Evolutionary conservation across 2,329 filamentous ascomycete genomes (phyloP).

Genomic region (Fusarium clavum): DNA sequence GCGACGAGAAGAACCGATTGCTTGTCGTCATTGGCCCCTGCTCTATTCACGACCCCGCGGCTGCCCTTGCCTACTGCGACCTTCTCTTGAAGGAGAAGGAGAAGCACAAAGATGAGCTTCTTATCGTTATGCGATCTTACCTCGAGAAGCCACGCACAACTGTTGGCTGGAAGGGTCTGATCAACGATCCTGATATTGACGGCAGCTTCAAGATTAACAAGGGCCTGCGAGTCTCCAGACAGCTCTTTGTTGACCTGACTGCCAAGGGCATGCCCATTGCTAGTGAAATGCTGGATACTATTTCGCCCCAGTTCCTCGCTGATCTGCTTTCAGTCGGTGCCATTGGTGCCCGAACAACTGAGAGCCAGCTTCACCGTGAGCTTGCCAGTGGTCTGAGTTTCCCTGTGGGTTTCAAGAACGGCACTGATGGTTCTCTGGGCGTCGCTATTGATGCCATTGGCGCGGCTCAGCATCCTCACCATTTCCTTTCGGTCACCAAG

Average conservation of each 20-base stretch:
- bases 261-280: conserved; percentile 94
- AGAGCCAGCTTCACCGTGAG: conserved; percentile 95
- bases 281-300: conserved; percentile 97
- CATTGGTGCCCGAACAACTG: conserved; percentile 94
- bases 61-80: conserved; percentile 93
- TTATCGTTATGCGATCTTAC: conserved; percentile 98
- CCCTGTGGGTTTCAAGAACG: conserved; percentile 99
- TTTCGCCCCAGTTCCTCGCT: conserved; percentile 95
- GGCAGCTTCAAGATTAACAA: conserved; percentile 99
- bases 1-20: conserved; percentile 68
- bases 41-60: conserved; percentile 94
- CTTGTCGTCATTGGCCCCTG: conserved; percentile 91
- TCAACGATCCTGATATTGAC: conserved; percentile 98
- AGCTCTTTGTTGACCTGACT: conserved; percentile 94
- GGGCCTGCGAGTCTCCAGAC: conserved; percentile 84
- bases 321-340: conserved; percentile 93
- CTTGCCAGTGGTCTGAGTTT: conserved; percentile 93
- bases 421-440: conserved; percentile 88
- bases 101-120: conserved; percentile 88
- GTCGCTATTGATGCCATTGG: conserved; percentile 97
- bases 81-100: conserved; percentile 82
- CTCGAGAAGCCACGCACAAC: conserved; percentile 98
- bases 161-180: conserved; percentile 97
- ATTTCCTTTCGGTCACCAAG: conserved; percentile 98
- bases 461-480: conserved; percentile 89